Percentiles rank a stretch among this genome's conserved stretches.
Evolutionary conservation across 495 filamentous ascomycete species (phyloP).

Genomic region (Sphaerosporella brunnea): DNA sequence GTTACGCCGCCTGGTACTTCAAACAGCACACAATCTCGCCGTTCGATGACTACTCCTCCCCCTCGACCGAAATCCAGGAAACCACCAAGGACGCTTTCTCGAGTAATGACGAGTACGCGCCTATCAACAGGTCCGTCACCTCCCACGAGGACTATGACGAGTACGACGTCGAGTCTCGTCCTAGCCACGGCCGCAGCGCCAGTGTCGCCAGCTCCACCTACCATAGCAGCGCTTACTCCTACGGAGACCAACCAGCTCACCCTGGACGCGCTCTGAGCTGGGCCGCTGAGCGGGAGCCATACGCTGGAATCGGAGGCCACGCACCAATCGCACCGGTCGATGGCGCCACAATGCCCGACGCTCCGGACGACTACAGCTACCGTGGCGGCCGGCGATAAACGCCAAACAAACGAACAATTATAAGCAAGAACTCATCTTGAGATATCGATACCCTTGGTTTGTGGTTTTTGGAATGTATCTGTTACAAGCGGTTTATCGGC

Average conservation of each 20-base stretch:
- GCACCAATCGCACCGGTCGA: constrained; percentile 14
- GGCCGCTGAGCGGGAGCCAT: constrained; percentile 19
- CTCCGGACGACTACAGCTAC: constrained; percentile 8
- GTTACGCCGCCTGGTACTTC: constrained; percentile 64
- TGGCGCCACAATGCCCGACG: not conserved
- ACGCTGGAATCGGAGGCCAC: constrained; percentile 19
- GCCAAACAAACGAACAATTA: not conserved
- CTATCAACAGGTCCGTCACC: constrained; percentile 13
- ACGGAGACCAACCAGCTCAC: constrained; percentile 15
- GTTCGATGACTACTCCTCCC: constrained; percentile 18
- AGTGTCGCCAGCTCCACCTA: constrained; percentile 9
- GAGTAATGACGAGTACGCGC: constrained; percentile 24
- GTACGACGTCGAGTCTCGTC: constrained; percentile 12
- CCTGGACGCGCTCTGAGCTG: constrained; percentile 19
- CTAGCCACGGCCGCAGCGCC: constrained; percentile 10
- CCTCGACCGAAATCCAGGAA: constrained; percentile 17
- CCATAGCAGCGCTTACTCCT: constrained; percentile 1
- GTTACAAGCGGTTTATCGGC: not conserved
- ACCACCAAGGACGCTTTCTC: constrained; percentile 27
- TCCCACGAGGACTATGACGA: constrained; percentile 12
- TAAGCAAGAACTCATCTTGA: not conserved
- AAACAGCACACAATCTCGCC: constrained; percentile 43
- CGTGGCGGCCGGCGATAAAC: not conserved
- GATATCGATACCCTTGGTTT: not conserved
- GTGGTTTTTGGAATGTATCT: not conserved